These are phyloP conservation scores for Mycena polygramma DNA, from an alignment of 768 basidiomycete genomes.

Conservation along the genomic window DNA sequence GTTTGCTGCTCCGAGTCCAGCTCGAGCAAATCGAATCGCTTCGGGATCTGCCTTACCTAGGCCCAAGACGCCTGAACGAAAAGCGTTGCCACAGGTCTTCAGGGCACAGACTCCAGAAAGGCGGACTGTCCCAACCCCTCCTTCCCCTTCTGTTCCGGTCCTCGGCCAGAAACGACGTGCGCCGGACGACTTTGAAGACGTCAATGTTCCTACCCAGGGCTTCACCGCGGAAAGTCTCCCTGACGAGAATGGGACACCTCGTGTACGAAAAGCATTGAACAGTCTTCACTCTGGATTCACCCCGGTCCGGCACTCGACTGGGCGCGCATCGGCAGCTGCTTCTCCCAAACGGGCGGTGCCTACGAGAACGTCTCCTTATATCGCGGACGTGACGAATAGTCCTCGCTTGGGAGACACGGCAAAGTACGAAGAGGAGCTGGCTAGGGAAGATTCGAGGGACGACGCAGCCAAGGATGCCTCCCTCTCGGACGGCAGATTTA, in stretches of 20 bases:
- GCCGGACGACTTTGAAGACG: conserved; percentile 81
- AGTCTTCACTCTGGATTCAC: conserved; percentile 78
- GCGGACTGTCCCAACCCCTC: conserved; percentile 42
- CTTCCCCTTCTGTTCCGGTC: conserved; percentile 52
- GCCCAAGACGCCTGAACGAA: conserved; percentile 69
- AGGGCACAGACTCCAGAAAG: conserved; percentile 66
- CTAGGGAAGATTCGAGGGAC: conserved; percentile 75
- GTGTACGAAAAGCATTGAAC: conserved; percentile 70
- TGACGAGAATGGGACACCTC: conserved; percentile 66
- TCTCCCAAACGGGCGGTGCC: conserved; percentile 64
- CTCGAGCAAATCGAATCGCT: conserved; percentile 48
- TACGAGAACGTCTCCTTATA: conserved; percentile 53
- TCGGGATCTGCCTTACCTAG: conserved; percentile 59
- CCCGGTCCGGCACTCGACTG: conserved; percentile 63
- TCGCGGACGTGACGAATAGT: conserved; percentile 77
- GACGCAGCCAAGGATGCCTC: conserved; percentile 47
- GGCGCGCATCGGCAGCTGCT: conserved; percentile 50
- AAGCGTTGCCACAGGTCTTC: conserved; percentile 58
- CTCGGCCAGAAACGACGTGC: conserved; percentile 80
- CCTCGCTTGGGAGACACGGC: conserved; percentile 57
- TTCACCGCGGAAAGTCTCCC: conserved; percentile 70
- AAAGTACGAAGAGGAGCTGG: conserved; percentile 76
- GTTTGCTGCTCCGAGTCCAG: conserved; percentile 26
- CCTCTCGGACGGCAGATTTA: conserved; percentile 35
- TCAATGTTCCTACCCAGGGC: conserved; percentile 72